Conservation (phyloP, 495 filamentous ascomycete genomes). For the Penicillium antarcticum region DNA sequence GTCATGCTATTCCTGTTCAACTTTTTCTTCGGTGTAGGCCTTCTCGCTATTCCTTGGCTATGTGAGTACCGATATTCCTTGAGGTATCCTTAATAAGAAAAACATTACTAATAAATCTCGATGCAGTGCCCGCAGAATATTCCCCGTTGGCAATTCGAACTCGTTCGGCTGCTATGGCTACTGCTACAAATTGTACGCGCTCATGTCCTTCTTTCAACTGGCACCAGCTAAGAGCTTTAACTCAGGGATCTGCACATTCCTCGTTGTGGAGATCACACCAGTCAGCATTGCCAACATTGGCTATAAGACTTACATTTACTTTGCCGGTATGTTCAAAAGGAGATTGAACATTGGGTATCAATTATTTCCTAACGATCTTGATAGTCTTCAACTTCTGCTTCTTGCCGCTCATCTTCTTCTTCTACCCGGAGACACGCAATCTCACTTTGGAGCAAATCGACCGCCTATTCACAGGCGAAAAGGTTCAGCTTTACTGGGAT, state of each 20-base stretch:
- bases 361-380: slow-evolving; percentile 30
- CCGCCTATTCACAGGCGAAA: slow-evolving; percentile 40
- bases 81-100: neutral
- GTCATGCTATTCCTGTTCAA: slow-evolving; percentile 39
- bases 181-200: slow-evolving; percentile 32
- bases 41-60: slow-evolving; percentile 35
- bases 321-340: slow-evolving; percentile 26
- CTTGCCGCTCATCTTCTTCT: slow-evolving; percentile 69
- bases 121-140: slow-evolving; percentile 32
- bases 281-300: slow-evolving; percentile 35
- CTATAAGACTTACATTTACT: slow-evolving; percentile 46
- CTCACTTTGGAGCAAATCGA: slow-evolving; percentile 74
- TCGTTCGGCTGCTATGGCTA: slow-evolving; percentile 29
- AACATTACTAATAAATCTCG: neutral
- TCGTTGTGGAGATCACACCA: slow-evolving; percentile 42
- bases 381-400: slow-evolving; percentile 65
- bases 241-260: slow-evolving; percentile 35
- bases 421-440: slow-evolving; percentile 64
- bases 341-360: neutral
- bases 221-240: neutral
- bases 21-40: slow-evolving; percentile 33
- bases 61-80: slow-evolving; percentile 16
- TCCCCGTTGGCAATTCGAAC: slow-evolving; percentile 35
- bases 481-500: slow-evolving; percentile 46
- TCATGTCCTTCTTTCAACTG: neutral